A percentile compares a stretch with the other conserved stretches of the same genome.
phyloP scores from a whole-genome alignment of 495 filamentous ascomycete genomes.

The Talaromyces proteolyticus region DNA sequence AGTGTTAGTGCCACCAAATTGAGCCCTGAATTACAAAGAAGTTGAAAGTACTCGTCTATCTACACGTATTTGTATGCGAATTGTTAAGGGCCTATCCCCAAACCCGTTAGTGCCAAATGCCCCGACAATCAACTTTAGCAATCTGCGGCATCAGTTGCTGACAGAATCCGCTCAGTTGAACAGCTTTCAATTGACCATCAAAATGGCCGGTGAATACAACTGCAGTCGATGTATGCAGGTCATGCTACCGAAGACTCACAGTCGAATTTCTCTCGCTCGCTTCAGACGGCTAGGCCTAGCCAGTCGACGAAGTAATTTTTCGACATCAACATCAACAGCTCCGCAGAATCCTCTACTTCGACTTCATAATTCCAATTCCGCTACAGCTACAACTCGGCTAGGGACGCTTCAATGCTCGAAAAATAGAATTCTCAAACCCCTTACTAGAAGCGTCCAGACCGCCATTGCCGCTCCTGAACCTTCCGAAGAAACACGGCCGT shows the following conservation, averaged over 20 bases:
- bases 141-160: too few species aligned
- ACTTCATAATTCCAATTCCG: not conserved
- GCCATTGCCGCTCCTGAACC: slow-evolving; percentile 5
- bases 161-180: too few species aligned
- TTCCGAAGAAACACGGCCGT: slow-evolving; percentile 27
- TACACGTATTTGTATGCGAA: too few species aligned
- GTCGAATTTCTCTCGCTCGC: slow-evolving; percentile 13
- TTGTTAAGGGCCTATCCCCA: too few species aligned
- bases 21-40: too few species aligned
- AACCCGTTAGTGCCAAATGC: too few species aligned
- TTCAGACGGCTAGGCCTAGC: slow-evolving; percentile 18
- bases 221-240: slow-evolving; percentile 36
- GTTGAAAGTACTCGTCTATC: too few species aligned
- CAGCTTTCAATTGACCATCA: slow-evolving; percentile 12
- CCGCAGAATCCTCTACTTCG: not conserved
- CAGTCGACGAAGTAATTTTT: slow-evolving; percentile 17
- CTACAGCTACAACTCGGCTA: not conserved
- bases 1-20: too few species aligned
- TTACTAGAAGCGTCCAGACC: not conserved
- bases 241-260: slow-evolving; percentile 22
- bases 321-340: slow-evolving; percentile 7
- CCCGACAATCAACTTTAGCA: too few species aligned
- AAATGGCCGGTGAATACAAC: slow-evolving; percentile 36
- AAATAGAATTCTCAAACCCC: not conserved
- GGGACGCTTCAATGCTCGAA: slow-evolving; percentile 1